Percentiles rank a stretch among this genome's conserved stretches.
These are phyloP conservation scores for Nakazawaea populi DNA, from an alignment of 805 yeast species.

Conservation along the genomic window DNA sequence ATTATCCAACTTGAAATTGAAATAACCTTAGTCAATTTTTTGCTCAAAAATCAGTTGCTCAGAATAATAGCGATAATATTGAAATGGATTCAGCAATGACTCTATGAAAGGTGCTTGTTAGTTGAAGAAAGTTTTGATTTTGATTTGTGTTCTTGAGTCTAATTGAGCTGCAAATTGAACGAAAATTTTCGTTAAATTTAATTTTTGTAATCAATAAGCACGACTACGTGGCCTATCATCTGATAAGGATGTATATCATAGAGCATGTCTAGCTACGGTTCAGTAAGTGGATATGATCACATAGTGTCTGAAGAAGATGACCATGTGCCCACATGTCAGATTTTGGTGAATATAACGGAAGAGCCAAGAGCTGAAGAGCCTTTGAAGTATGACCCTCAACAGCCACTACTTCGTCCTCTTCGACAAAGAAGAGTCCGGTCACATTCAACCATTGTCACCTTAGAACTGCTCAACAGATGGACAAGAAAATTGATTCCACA, in stretches of 20 bases:
- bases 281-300: not conserved
- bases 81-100: too few relatives aligned
- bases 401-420: not conserved
- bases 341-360: not conserved
- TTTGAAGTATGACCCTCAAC: not conserved
- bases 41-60: too few relatives aligned
- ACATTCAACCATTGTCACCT: constrained; percentile 2
- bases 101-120: too few relatives aligned
- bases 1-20: too few relatives aligned
- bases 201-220: not conserved
- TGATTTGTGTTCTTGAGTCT: too few relatives aligned
- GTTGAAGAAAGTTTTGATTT: too few relatives aligned
- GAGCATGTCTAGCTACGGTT: not conserved
- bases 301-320: not conserved
- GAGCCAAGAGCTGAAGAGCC: not conserved
- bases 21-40: too few relatives aligned
- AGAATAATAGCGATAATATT: too few relatives aligned
- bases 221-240: not conserved
- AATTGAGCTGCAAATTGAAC: not conserved
- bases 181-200: not conserved
- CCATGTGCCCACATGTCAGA: not conserved
- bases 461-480: constrained; percentile 19
- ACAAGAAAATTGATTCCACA: constrained; percentile 16
- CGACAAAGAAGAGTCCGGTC: not conserved
- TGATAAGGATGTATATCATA: not conserved